Base-by-base conservation (phyloP, 2,329 filamentous ascomycete genomes). In the Fonsecaea pedrosoi region DNA sequence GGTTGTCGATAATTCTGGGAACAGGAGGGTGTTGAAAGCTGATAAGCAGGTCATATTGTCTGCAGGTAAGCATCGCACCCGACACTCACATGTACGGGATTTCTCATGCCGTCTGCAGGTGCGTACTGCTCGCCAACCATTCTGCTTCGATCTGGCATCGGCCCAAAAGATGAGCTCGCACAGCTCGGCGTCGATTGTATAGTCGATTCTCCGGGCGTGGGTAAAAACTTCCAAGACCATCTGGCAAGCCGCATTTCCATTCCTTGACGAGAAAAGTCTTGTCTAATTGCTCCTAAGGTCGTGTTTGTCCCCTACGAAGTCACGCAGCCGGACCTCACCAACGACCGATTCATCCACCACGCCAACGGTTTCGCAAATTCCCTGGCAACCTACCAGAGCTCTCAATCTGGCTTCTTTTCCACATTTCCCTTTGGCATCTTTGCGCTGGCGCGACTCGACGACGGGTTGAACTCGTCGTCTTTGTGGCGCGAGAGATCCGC, bases 401-500 rank as follows among this genome's bases (percentile, higher is more conserved):
- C 84, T 58, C 87, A 86, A 72, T 79, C 80, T 0, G 87, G 87
- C 1, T 80, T 86, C 42, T 77, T 89, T 0, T 85, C 87, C 1
- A 83, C 81, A 0, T 88, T 89, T 71, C 87, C 87, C 13, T 89
- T 89, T 59, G 87, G 87, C 45, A 80, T 81, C 12, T 89, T 89
- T 65, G 86, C 83, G 15, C 90, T 83, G 70, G 84, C 86, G 4
- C 82, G 87, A 13, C 78, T 90, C 0, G 86, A 88, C 66, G 82
- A 87, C 6, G 83, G 86, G 7, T 81, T 90, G 0, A 21, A 35
- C 35, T 54, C 58, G 42, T 53, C 42, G 6, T 8, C 32, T 34
- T 9, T 60, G 32, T 53, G 58, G 58, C 42, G 45, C n/a, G 58
- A 54, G 9, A 32, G 58, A 3, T 38, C 42, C 4, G 42, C 45